Evolutionary conservation across 768 basidiomycete species (phyloP), one percentile per base, ranked within the genome.

Genomic region (Coprinopsis strossmayeri): DNA sequence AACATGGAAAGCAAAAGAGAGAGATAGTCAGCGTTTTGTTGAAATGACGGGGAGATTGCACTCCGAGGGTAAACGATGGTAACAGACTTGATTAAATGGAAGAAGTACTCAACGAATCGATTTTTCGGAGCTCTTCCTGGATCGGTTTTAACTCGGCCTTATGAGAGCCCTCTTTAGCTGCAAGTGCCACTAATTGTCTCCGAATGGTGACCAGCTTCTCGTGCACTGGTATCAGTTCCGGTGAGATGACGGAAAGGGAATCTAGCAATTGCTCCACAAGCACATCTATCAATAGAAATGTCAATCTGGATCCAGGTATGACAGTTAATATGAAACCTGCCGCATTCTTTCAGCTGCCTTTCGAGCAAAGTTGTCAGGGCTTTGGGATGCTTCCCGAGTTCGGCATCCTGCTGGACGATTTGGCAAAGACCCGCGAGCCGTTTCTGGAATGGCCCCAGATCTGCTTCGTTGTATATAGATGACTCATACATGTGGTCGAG

Each of bases 401-500:
- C 83, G 17, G 79, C 74, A 60, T 95, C 93, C 52, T 83, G 78
- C 54, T 84, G 84, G 47, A 99, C 81, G 58, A 98, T 95, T 52
- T 79, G 74, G 52, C 90, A 84, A 34, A 99, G 76, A 53, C 93
- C 87, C 21, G 74, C 70, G 44, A 98, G 67, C 50, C 96, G 82
- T 54, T 77, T 75, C 49, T 84, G 81, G 68, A 97, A 98, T 1
- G 96, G 93, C 24, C 76, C 75, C 25, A 98, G 82, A 69, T 96
- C 91, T 20, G 83, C 69, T 60, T 93, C 90, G 56, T 91, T 97
- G 67, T 97, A 98, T 38, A 91, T 84, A 4, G 87, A 87, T 1
- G 91, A 92, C 63, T 99, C 96, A 65, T 93, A 89, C 86, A 97
- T 89, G 62, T 94, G 91, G 61, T 86, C 84, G 40, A 95, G 76